Conservation (phyloP, 2,329 filamentous ascomycete genomes). For the Fusarium ambrosium region DNA sequence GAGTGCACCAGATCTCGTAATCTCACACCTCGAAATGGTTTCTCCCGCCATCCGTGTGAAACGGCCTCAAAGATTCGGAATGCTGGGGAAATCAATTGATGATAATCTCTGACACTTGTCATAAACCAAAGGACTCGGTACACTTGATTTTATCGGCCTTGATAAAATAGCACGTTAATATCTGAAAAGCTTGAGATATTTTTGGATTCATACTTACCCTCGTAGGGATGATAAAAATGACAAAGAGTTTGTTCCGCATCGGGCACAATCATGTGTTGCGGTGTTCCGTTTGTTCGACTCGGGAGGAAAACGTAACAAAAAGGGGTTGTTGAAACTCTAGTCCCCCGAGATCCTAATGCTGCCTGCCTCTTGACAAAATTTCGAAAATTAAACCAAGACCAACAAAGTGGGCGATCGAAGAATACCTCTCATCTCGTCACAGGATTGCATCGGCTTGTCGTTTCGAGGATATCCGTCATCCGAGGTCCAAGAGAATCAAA, state of each 20-base stretch:
- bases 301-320: neutral
- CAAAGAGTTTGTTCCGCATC: neutral
- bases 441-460: neutral
- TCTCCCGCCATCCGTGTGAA: too few species aligned
- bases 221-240: neutral
- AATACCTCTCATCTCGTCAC: neutral
- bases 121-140: neutral
- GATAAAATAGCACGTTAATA: neutral
- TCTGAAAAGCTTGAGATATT: neutral
- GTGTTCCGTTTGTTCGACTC: neutral
- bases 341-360: neutral
- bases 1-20: neutral
- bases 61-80: neutral
- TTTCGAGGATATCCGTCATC: slow-evolving; percentile 2
- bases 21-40: neutral
- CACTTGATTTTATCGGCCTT: neutral
- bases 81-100: neutral
- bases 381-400: neutral
- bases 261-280: neutral
- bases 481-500: neutral
- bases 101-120: neutral
- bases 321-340: neutral
- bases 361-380: neutral
- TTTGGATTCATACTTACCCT: neutral
- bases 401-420: neutral